phyloP scores from a whole-genome alignment of 495 filamentous ascomycete genomes.

The Parathielavia hyrcaniae region DNA sequence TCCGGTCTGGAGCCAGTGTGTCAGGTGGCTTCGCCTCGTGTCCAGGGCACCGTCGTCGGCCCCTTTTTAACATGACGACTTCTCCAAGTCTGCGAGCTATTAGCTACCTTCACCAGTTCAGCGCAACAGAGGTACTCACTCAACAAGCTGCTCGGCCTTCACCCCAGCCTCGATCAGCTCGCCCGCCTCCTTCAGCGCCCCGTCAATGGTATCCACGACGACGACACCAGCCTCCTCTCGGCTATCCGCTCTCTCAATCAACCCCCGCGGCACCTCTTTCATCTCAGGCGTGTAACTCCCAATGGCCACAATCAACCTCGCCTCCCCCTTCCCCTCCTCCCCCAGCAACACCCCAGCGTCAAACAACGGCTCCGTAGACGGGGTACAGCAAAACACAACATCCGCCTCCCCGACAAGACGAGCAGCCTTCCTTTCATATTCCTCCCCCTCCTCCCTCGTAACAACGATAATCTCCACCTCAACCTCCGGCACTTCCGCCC shows the following conservation, averaged over 20 bases:
- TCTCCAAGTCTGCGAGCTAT: constrained; percentile 53
- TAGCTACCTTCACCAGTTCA: constrained; percentile 7
- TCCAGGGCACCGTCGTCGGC: neutral
- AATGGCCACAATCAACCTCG: constrained; percentile 70
- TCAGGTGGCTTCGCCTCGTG: constrained; percentile 32
- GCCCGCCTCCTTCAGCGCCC: constrained; percentile 78
- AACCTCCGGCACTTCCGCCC: too few relatives aligned
- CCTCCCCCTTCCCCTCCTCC: constrained; percentile 69
- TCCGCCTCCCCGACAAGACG: constrained; percentile 63
- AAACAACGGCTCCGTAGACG: constrained; percentile 44
- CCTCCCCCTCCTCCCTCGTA: constrained; percentile 62
- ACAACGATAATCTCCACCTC: constrained; percentile 68
- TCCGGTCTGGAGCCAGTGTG: constrained; percentile 66
- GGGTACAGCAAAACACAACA: constrained; percentile 68
- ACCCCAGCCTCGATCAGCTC: constrained; percentile 80
- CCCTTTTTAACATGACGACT: constrained; percentile 56
- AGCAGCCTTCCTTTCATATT: constrained; percentile 61
- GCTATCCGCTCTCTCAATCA: constrained; percentile 60
- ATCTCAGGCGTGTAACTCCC: constrained; percentile 81
- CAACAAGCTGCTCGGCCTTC: constrained; percentile 64
- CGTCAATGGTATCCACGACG: constrained; percentile 42
- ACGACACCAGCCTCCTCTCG: constrained; percentile 58
- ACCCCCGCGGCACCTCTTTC: constrained; percentile 73
- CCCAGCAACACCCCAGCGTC: constrained; percentile 48
- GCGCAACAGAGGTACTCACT: constrained; percentile 38